A percentile compares a stretch with the other conserved stretches of the same genome.
phyloP scores from a whole-genome alignment of 208 protist genomes.

The Crithidia bombi region DNA sequence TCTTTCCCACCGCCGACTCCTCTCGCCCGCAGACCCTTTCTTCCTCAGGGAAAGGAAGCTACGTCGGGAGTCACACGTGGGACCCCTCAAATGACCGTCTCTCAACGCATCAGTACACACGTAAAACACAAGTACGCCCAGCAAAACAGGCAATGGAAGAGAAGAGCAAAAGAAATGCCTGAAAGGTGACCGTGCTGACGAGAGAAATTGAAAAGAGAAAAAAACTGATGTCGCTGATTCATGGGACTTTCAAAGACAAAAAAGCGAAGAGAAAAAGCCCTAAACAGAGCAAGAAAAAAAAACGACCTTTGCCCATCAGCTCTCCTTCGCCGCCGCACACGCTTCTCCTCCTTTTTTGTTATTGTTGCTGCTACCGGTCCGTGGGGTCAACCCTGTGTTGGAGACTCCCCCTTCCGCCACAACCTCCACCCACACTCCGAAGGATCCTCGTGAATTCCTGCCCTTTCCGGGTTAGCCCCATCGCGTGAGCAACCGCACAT shows the following conservation, averaged over 20 bases:
- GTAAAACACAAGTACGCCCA: not conserved
- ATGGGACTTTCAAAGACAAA: too few relatives aligned
- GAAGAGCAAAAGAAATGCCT: not conserved
- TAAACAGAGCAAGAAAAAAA: not conserved
- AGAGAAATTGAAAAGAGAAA: not conserved
- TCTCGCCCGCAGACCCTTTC: too few relatives aligned
- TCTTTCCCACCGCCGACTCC: not conserved
- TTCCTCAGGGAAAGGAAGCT: not conserved
- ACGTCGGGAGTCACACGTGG: not conserved
- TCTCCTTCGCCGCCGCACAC: too few relatives aligned
- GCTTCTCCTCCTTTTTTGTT: too few relatives aligned
- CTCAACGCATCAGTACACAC: not conserved
- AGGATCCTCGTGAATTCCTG: too few relatives aligned
- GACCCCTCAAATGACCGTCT: not conserved
- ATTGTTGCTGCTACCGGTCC: too few relatives aligned
- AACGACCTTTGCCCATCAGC: too few relatives aligned
- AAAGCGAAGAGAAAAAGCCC: not conserved
- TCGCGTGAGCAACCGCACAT: too few relatives aligned
- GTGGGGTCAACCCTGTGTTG: too few relatives aligned
- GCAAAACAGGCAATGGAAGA: not conserved
- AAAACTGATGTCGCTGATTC: not conserved
- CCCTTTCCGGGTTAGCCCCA: too few relatives aligned
- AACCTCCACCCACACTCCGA: too few relatives aligned
- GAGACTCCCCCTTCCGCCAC: too few relatives aligned
- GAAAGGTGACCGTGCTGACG: not conserved